Percentiles rank a stretch among this genome's conserved stretches.
phyloP scores from a whole-genome alignment of 2,329 filamentous ascomycete genomes.

The Pseudogymnoascus sp. region DNA sequence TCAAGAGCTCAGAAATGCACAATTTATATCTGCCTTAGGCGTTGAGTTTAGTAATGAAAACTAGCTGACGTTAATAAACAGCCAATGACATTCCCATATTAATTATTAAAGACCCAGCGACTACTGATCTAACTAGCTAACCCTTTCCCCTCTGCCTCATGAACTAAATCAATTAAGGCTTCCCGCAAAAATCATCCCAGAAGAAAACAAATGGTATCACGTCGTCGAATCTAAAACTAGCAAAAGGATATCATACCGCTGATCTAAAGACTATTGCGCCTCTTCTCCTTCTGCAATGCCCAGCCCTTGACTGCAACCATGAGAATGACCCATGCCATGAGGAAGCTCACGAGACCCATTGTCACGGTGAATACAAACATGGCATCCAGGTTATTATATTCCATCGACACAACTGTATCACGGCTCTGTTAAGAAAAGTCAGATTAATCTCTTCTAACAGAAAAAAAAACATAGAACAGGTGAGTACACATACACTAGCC shows the following conservation, averaged over 20 bases:
- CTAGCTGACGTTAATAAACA: neutral
- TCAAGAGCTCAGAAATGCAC: too few relatives aligned
- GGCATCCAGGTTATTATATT: constrained; percentile 67
- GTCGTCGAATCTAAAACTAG: neutral
- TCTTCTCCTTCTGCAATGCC: constrained; percentile 47
- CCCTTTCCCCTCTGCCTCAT: neutral
- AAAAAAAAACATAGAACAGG: neutral
- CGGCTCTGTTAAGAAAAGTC: constrained; percentile 45
- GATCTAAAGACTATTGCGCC: neutral
- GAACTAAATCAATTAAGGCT: neutral
- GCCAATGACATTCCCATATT: neutral
- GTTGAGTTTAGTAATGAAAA: too few relatives aligned
- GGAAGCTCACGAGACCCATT: constrained; percentile 70
- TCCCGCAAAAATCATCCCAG: neutral
- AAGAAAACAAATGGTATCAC: neutral
- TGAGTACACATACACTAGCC: constrained; percentile 58
- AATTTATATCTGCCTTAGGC: too few relatives aligned
- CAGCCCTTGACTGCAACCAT: constrained; percentile 81
- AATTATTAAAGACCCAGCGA: neutral
- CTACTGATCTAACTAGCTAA: neutral
- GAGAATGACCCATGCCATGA: constrained; percentile 79
- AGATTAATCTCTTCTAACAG: constrained; percentile 11
- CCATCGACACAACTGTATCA: constrained; percentile 70
- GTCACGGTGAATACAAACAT: constrained; percentile 92
- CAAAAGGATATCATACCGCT: neutral